phyloP scores from a whole-genome alignment of 208 protist genomes.

The Acanthamoeba culbertsoni region DNA sequence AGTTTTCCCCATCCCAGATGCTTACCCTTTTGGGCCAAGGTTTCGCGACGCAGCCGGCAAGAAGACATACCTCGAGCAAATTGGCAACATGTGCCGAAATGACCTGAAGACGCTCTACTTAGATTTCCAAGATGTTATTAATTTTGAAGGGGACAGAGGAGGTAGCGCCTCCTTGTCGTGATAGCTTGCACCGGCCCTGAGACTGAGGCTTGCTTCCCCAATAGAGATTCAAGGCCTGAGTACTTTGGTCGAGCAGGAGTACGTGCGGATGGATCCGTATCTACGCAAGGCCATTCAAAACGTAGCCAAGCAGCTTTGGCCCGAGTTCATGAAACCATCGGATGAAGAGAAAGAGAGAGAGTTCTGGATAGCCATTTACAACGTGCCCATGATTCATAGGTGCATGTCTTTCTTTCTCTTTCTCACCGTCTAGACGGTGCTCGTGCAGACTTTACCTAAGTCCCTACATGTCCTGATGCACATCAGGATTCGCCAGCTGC shows the following conservation, averaged over 20 bases:
- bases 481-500: slow-evolving; percentile 95
- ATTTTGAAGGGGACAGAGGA: slow-evolving; percentile 19
- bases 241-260: slow-evolving; percentile 42
- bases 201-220: not conserved
- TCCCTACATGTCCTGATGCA: no score
- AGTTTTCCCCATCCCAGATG: not conserved
- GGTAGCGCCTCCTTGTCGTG: not conserved
- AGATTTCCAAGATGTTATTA: slow-evolving; percentile 25
- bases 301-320: slow-evolving; percentile 20
- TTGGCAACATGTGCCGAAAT: not conserved
- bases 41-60: not conserved
- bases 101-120: slow-evolving; percentile 42
- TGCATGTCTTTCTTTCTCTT: no score
- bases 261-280: slow-evolving; percentile 34
- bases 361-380: slow-evolving; percentile 51
- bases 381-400: slow-evolving; percentile 26
- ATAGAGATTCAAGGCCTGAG: not conserved
- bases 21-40: no score
- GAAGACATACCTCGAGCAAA: slow-evolving; percentile 25
- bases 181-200: not conserved
- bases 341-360: slow-evolving; percentile 51
- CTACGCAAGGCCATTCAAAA: slow-evolving; percentile 60
- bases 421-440: no score
- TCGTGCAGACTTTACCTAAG: no score
- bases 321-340: not conserved